A percentile compares a stretch with the other conserved stretches of the same genome.
Evolutionary conservation across 2,329 filamentous ascomycete species (phyloP).

Genomic region (Didymella lethalis): DNA sequence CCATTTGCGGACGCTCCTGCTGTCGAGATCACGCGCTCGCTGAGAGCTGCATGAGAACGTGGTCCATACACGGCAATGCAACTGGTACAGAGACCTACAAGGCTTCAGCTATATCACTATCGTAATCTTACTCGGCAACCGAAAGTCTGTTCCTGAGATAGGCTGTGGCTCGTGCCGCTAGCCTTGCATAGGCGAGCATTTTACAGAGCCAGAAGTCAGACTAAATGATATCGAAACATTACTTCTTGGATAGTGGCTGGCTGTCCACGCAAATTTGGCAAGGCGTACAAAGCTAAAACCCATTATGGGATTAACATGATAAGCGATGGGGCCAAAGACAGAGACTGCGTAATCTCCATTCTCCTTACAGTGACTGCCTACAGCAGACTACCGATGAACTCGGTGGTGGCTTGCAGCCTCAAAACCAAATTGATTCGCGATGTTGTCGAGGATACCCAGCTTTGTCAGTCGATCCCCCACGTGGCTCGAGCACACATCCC

Average conservation of each 20-base stretch:
- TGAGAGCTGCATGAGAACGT: conserved; percentile 19
- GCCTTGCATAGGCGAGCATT: conserved; percentile 15
- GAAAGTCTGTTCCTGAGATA: conserved; percentile 1
- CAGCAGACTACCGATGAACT: neutral
- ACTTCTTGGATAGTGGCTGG: conserved; percentile 13
- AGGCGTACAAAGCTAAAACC: neutral
- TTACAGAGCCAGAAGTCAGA: conserved; percentile 1
- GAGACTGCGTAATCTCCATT: neutral
- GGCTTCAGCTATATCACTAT: conserved; percentile 3
- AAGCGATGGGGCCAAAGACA: neutral
- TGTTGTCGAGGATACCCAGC: conserved; percentile 22
- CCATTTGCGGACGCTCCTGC: conserved; percentile 74
- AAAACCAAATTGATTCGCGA: conserved; percentile 9
- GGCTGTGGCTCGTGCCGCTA: conserved; percentile 18
- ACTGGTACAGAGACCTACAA: neutral
- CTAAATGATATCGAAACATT: conserved; percentile 15
- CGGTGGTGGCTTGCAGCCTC: conserved; percentile 2
- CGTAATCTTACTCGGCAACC: conserved; percentile 1
- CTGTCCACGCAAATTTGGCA: conserved; percentile 11
- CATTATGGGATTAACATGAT: neutral
- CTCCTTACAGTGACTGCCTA: conserved; percentile 6
- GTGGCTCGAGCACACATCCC: conserved; percentile 14
- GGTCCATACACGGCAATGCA: neutral
- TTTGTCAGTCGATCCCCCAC: conserved; percentile 25
- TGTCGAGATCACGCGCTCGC: conserved; percentile 63